Evolutionary conservation across 139 green algal genomes (phyloP), one percentile per base, ranked within the genome.

Genomic region (Astrephomene gubernaculifera): DNA sequence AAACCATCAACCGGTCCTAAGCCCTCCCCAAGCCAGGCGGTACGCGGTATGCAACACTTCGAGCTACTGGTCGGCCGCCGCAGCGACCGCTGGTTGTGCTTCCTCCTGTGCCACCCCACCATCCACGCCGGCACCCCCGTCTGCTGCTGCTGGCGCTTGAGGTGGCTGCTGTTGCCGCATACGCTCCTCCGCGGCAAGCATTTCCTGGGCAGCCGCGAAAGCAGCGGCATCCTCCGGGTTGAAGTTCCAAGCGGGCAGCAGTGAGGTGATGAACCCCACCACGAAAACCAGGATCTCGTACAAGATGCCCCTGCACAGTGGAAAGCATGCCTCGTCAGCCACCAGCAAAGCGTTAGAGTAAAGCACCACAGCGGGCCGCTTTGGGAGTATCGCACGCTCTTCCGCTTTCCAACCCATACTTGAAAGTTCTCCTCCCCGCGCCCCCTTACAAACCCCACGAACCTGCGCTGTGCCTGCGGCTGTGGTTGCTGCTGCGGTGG

Each of bases 221-320:
- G 88, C 87, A 41, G 87, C 93, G 2, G 87, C 91, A 75, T 97
- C 93, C 33, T 95, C 91, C 1, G 93, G 83, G 79, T 96, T 94
- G 53, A 94, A 91, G 65, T 96, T 95, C 90, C 89, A 96, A 12
- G 89, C 89, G 72, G 95, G 95, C 74, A 98, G 83, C 53, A 98
- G 84, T 0, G 95, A 98, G 10, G 95, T 95, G 54, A 97, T 82
- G 64, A 98, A 96, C 49, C 93, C 94, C 4, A 96, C 79, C 12
- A 97, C 10, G 36, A 98, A 71, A 38, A 94, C 87, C 64, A 95
- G 86, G 1, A 96, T 64, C 87, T 98, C 94, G 27, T 19, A 9
- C 35, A 86, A 25, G 10, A 86, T 54, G 45, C 79, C 65, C 79
- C 79, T 86, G 79, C 36, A n/a, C 2, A 49, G 10, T 9, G 10